Conservation (phyloP, 352 stramenopile genomes). For the Globisporangium rhizosaccharum region DNA sequence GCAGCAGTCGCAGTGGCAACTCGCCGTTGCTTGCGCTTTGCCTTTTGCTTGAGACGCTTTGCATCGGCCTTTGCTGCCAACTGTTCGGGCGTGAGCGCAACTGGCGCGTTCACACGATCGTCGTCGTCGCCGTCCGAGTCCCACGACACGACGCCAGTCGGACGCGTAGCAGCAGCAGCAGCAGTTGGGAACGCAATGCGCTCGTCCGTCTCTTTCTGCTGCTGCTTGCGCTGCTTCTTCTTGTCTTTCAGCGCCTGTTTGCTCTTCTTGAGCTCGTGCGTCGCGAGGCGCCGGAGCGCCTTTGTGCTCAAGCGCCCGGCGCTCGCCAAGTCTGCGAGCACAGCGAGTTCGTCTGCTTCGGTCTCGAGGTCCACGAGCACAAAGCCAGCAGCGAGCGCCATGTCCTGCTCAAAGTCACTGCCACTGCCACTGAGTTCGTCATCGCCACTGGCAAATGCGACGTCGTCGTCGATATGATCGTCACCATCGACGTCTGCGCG, state of each 20-base stretch:
- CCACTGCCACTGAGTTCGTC: conserved; percentile 2
- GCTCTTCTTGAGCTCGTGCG: neutral
- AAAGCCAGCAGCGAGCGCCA: conserved; percentile 21
- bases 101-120: neutral
- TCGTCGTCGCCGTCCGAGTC: neutral
- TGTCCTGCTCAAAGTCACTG: conserved; percentile 14
- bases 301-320: conserved; percentile 1
- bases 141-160: neutral
- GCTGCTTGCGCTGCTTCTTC: neutral
- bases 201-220: neutral
- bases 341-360: conserved; percentile 35
- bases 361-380: conserved; percentile 34
- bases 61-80: neutral
- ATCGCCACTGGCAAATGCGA: conserved; percentile 17
- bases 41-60: neutral
- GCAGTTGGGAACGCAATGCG: too few relatives aligned
- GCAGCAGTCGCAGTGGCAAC: neutral
- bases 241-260: neutral
- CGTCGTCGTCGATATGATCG: conserved; percentile 25
- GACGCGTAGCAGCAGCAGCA: too few relatives aligned
- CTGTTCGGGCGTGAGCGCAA: neutral
- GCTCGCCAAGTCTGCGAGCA: conserved; percentile 25
- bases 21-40: neutral
- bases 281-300: neutral
- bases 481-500: conserved; percentile 27